These are phyloP conservation scores for Dalbergia oliveri DNA, from an alignment of 306 rosid species.

Conservation along the genomic window DNA sequence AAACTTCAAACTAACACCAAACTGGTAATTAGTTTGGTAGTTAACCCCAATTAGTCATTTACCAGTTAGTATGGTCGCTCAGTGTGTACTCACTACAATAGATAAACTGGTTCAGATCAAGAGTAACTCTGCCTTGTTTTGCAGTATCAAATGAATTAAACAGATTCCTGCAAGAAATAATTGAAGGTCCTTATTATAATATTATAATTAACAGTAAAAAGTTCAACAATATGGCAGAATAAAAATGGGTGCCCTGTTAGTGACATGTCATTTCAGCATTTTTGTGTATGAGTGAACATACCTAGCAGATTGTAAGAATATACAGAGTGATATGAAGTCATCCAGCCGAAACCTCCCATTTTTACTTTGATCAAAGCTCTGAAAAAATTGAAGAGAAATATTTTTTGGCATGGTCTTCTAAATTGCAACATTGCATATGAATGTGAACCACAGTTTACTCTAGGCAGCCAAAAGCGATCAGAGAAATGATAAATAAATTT, in stretches of 20 bases:
- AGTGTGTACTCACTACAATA: conserved; percentile 79
- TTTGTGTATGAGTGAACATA: conserved; percentile 42
- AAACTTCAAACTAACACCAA: conserved; percentile 1
- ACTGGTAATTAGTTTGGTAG: conserved; percentile 4
- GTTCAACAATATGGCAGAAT: conserved; percentile 5
- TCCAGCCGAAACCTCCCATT: conserved; percentile 79
- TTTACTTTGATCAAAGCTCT: conserved; percentile 94
- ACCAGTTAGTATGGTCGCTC: conserved; percentile 6
- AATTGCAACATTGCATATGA: conserved; percentile 28
- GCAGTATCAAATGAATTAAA: conserved; percentile 90
- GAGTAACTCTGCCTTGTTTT: conserved; percentile 88
- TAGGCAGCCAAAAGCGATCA: conserved; percentile 5
- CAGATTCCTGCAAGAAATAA: conserved; percentile 71
- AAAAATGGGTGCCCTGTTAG: not conserved
- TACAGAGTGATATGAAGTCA: conserved; percentile 86
- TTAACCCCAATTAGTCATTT: not conserved
- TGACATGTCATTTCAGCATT: conserved; percentile 15
- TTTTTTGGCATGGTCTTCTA: conserved; percentile 26
- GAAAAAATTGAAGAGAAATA: conserved; percentile 53
- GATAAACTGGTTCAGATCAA: conserved; percentile 93
- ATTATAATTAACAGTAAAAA: conserved; percentile 27
- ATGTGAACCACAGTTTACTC: conserved; percentile 18
- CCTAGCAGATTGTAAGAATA: conserved; percentile 86
- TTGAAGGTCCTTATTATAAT: conserved; percentile 29
- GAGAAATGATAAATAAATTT: conserved; percentile 34